Conservation (phyloP, 345 rosid genomes). For the Rhodamnia argentea region DNA sequence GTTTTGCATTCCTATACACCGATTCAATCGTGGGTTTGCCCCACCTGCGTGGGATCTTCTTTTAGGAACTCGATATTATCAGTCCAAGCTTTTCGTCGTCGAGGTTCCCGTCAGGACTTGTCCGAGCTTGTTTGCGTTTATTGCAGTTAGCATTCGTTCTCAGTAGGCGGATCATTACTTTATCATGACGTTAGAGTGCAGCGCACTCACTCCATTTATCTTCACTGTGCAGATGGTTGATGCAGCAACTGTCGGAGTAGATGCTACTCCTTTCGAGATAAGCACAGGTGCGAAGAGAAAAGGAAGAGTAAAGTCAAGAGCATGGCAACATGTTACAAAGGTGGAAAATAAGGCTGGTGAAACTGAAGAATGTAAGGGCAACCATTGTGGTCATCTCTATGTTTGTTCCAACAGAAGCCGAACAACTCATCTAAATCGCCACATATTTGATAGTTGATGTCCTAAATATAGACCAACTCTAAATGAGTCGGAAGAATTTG, state of each 20-base stretch:
- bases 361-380: conserved; percentile 1
- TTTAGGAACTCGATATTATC: background rate
- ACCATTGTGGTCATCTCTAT: conserved; percentile 1
- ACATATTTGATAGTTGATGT: conserved; percentile 1
- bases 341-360: background rate
- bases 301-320: background rate
- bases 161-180: background rate
- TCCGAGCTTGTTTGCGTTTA: background rate
- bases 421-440: background rate
- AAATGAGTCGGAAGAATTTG: background rate
- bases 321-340: background rate
- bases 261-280: background rate
- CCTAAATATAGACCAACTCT: background rate
- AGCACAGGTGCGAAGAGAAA: background rate
- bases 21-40: background rate
- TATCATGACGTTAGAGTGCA: background rate
- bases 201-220: background rate
- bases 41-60: background rate
- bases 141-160: background rate
- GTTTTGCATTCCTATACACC: background rate
- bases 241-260: background rate
- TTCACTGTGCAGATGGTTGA: background rate
- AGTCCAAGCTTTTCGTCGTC: background rate
- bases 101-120: background rate
- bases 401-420: background rate